Percentiles rank a stretch among this genome's conserved stretches.
Evolutionary conservation across 306 rosid species (phyloP).

Genomic region (Lotus japonicus): DNA sequence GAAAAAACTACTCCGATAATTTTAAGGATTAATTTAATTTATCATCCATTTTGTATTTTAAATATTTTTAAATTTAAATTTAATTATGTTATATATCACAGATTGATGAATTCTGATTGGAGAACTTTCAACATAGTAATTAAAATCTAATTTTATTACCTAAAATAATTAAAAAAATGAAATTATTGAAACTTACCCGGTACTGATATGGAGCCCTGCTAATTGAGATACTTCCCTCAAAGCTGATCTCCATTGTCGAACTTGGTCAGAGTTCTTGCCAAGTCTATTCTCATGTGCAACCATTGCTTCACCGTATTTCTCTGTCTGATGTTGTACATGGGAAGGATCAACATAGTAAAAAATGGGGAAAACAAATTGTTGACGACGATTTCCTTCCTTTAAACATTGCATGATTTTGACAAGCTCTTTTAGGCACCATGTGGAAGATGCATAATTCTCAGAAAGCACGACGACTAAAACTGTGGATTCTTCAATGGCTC

Average conservation of each 20-base stretch:
- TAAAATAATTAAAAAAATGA: too few relatives aligned
- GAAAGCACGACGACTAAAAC: not conserved
- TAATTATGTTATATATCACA: too few relatives aligned
- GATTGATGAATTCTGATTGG: too few relatives aligned
- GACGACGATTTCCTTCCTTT: not conserved
- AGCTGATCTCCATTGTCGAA: not conserved
- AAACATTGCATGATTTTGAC: not conserved
- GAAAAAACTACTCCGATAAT: too few relatives aligned
- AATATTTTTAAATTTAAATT: too few relatives aligned
- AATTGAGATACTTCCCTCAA: not conserved
- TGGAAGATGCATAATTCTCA: not conserved
- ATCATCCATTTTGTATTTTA: too few relatives aligned
- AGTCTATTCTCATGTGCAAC: not conserved
- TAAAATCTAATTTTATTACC: too few relatives aligned
- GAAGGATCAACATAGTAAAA: slow-evolving; percentile 10
- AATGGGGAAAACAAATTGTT: not conserved
- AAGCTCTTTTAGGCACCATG: slow-evolving; percentile 13
- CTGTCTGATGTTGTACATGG: not conserved
- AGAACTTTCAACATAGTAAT: too few relatives aligned
- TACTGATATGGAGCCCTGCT: not conserved
- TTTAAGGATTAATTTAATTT: too few relatives aligned
- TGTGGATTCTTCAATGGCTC: not conserved
- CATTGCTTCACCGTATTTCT: not conserved
- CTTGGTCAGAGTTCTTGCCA: not conserved
- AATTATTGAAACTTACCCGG: not conserved